phyloP scores from a whole-genome alignment of 139 green algal species.

The Gonium pectorale region DNA sequence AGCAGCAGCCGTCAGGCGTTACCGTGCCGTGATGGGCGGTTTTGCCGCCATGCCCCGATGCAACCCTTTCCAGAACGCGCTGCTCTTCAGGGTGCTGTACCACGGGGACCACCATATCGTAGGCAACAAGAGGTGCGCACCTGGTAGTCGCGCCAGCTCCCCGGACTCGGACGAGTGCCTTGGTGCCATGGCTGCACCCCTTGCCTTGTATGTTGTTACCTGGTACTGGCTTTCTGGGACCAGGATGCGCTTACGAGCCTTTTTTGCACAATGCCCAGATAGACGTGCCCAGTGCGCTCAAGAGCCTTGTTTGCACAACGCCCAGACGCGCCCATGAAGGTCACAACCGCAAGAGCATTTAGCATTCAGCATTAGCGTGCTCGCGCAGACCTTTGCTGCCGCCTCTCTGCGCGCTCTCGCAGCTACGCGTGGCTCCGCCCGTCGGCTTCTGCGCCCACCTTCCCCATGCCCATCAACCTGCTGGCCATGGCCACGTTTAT shows the following conservation, averaged over 20 bases:
- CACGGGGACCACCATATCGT: slow-evolving; percentile 14
- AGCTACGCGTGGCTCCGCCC: slow-evolving; percentile 19
- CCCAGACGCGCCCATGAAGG: too few species aligned
- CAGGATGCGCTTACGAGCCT: neutral
- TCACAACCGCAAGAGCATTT: neutral
- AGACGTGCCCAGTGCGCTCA: too few species aligned
- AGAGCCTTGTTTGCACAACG: too few species aligned
- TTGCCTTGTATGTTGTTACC: neutral
- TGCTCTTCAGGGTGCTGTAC: slow-evolving; percentile 2
- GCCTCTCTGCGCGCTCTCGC: too few species aligned
- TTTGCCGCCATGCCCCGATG: neutral
- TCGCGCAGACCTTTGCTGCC: too few species aligned
- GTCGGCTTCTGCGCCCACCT: neutral
- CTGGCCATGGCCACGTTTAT: neutral
- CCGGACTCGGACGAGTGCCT: too few species aligned
- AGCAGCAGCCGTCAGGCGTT: too few species aligned
- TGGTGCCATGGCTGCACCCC: neutral
- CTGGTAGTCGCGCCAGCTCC: too few species aligned
- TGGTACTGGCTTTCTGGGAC: neutral
- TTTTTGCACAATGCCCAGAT: neutral
- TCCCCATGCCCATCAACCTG: neutral
- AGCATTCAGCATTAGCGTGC: too few species aligned
- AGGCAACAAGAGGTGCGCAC: neutral
- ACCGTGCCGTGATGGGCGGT: too few species aligned
- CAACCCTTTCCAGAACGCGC: slow-evolving; percentile 1